Base-by-base conservation (phyloP, 176 grass and related monocot species). In the Paspalum notatum region DNA sequence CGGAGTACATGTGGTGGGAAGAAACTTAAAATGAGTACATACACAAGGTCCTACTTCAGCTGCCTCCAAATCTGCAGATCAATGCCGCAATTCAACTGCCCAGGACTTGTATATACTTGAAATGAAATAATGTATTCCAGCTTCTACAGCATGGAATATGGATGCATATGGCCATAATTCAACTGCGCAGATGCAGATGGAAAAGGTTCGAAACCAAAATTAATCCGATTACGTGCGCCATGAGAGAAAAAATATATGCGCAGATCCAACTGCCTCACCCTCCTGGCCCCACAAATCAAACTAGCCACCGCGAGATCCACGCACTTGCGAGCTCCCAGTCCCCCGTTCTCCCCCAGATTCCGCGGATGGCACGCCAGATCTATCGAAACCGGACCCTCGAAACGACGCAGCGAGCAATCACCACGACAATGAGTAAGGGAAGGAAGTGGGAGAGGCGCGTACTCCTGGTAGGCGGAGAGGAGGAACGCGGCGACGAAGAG, bases 401-500 rank as follows among this genome's bases (percentile, higher is more conserved):
- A 89, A 62, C 22, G 54, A 71, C 21, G 57, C 39, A 16, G 65
- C 21, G 10, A 60, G 22, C 20, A 71, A 68, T 63, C 15, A 32
- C n/a, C 4, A 76, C 40, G 41, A 15, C 51, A 38, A 74, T 74
- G 67, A 57, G 51, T 1, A 39, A 16, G 12, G 2, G 27, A 61
- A 57, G 12, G 73, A 43, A 47, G 22, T 15, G 56, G 45, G 52
- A 21, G 76, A 60, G 21, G 62, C 5, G 39, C 93, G 72, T 89
- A 97, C 93, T 97, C 93, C 88, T 91, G 93, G 88, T 97, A 97
- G 27, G 93, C 93, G 68, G 88, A 97, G 48, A 97, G 90, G 76
- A 97, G 90, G 72, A 97, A 97, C 11, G 90, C 88, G 18, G 88
- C 86, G 66, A 89, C 87, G 83, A 93, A 97, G 72, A 97, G 88